Conservation (phyloP, 805 yeast genomes). For the Suhomyces sp. region DNA sequence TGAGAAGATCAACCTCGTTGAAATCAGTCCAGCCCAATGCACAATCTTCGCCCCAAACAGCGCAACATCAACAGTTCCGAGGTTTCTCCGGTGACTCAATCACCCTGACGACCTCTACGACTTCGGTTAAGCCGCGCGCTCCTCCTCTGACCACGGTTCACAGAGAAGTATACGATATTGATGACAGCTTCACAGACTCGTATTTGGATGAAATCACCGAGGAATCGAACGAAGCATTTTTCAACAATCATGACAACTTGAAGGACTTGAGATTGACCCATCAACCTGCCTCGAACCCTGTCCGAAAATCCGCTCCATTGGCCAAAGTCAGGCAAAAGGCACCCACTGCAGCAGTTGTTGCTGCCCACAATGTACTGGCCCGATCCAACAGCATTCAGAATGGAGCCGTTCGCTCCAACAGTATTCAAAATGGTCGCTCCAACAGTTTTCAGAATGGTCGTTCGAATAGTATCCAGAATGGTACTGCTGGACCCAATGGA, state of each 20-base stretch:
- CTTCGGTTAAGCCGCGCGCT: conserved; percentile 1
- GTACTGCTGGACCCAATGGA: conserved; percentile 2
- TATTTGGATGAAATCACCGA: conserved; percentile 32
- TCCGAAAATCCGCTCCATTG: neutral
- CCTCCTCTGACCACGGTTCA: conserved; percentile 1
- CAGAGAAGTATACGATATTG: conserved; percentile 18
- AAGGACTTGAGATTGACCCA: conserved; percentile 35
- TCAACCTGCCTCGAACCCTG: neutral
- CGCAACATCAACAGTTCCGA: too few relatives aligned
- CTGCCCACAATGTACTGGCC: too few relatives aligned
- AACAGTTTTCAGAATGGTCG: too few relatives aligned
- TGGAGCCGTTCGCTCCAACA: too few relatives aligned
- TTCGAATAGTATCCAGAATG: neutral
- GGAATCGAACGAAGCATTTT: conserved; percentile 20
- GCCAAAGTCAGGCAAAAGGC: conserved; percentile 1
- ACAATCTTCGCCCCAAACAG: neutral
- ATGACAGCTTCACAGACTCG: conserved; percentile 34
- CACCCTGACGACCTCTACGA: conserved; percentile 1
- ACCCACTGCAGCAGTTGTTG: too few relatives aligned
- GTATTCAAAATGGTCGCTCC: too few relatives aligned
- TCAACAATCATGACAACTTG: conserved; percentile 33
- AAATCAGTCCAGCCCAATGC: neutral
- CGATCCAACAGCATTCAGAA: too few relatives aligned
- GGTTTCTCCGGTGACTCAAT: conserved; percentile 8
- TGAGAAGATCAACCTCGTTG: conserved; percentile 1